These are phyloP conservation scores for Meripilus lineatus DNA, from an alignment of 1,284 basidiomycete genomes.

Conservation along the genomic window DNA sequence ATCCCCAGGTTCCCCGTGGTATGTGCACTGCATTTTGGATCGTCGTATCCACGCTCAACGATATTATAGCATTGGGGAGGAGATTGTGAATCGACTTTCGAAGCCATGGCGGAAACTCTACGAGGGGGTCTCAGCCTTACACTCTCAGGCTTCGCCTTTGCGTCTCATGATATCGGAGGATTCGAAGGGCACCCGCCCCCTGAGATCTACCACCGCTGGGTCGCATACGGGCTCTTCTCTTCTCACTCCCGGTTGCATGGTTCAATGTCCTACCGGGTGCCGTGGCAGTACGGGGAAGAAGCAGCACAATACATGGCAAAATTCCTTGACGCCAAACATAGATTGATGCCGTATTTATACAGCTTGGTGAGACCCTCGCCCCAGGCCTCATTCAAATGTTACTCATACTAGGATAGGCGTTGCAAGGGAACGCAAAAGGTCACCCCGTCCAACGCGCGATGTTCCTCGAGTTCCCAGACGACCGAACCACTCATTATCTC, in stretches of 20 bases:
- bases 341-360: slow-evolving; percentile 74
- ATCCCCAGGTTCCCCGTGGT: slow-evolving; percentile 33
- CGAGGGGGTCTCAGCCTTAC: slow-evolving; percentile 65
- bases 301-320: slow-evolving; percentile 63
- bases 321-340: slow-evolving; percentile 63
- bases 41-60: slow-evolving; percentile 10
- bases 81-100: slow-evolving; percentile 74
- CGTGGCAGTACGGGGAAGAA: slow-evolving; percentile 72
- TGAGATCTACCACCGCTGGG: slow-evolving; percentile 72
- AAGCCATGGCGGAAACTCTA: slow-evolving; percentile 74
- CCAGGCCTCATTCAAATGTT: background rate
- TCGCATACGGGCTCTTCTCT: slow-evolving; percentile 68
- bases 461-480: slow-evolving; percentile 69
- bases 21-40: slow-evolving; percentile 9
- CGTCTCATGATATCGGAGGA: slow-evolving; percentile 73
- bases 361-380: slow-evolving; percentile 40
- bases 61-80: slow-evolving; percentile 66
- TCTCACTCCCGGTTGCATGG: slow-evolving; percentile 72
- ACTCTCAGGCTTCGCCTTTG: slow-evolving; percentile 64
- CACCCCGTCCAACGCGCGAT: slow-evolving; percentile 67
- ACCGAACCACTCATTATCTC: slow-evolving; percentile 59
- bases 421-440: slow-evolving; percentile 52
- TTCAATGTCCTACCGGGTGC: slow-evolving; percentile 67
- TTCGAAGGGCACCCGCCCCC: slow-evolving; percentile 69
- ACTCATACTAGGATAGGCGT: no score